A percentile compares a stretch with the other conserved stretches of the same genome.
These are phyloP conservation scores for Chrysoporthe puriensis DNA, from an alignment of 2,329 filamentous ascomycete genomes.

Conservation along the genomic window DNA sequence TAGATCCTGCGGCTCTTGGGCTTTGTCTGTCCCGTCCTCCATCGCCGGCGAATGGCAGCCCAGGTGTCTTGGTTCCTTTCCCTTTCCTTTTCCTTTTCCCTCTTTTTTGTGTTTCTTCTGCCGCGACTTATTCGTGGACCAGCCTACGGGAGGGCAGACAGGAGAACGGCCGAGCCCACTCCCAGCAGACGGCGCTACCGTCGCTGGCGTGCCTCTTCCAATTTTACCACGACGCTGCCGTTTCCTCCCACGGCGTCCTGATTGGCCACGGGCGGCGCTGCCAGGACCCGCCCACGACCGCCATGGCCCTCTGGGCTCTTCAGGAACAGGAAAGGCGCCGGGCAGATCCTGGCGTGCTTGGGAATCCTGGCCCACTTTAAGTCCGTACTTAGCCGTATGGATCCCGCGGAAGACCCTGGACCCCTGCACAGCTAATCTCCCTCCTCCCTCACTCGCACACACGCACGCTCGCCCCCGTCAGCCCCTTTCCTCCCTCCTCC, in stretches of 20 bases:
- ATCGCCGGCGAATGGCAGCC: not conserved
- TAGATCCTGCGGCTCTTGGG: not conserved
- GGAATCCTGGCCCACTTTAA: no score
- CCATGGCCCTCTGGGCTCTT: not conserved
- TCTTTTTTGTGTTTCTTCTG: no score
- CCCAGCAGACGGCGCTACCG: not conserved
- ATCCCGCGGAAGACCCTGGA: not conserved
- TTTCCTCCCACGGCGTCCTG: not conserved
- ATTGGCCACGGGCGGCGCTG: not conserved
- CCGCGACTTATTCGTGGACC: no score
- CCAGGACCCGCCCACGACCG: not conserved
- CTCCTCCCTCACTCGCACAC: not conserved
- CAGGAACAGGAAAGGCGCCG: constrained; percentile 20
- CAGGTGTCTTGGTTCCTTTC: no score
- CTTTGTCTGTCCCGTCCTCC: not conserved
- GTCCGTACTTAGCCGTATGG: not conserved
- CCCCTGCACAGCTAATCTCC: constrained; percentile 5
- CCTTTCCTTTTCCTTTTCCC: no score
- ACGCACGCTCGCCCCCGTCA: not conserved
- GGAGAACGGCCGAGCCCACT: no score
- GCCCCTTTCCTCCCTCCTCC: not conserved
- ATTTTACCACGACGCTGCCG: not conserved
- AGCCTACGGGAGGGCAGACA: no score
- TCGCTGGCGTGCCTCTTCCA: not conserved
- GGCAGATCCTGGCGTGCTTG: not conserved